Percentiles rank a stretch among this genome's conserved stretches.
Conservation (phyloP, 176 grass and related monocot genomes). For the Eleusine coracana region DNA sequence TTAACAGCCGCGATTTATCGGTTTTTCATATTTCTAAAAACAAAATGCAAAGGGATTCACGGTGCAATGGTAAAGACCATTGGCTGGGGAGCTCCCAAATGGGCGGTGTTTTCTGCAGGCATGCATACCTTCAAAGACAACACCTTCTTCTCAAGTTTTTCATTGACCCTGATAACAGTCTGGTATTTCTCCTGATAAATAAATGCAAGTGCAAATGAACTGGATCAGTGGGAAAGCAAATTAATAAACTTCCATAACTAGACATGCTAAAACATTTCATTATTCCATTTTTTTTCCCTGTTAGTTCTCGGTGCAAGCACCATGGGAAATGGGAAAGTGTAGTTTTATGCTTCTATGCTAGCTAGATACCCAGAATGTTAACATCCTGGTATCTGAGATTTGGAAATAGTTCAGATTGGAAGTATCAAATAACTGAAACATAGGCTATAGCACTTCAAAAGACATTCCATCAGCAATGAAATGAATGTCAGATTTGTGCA, state of each 20-base stretch:
- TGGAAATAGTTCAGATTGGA: not conserved
- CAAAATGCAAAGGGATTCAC: no score
- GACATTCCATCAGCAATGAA: not conserved
- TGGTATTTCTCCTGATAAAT: conserved; percentile 51
- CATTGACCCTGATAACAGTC: conserved; percentile 41
- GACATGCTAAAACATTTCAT: conserved; percentile 2
- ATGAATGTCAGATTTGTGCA: conserved; percentile 12
- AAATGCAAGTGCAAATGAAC: not conserved
- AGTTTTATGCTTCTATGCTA: conserved; percentile 8
- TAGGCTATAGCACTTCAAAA: conserved; percentile 7
- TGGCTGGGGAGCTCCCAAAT: no score
- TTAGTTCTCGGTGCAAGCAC: not conserved
- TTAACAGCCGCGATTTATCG: not conserved
- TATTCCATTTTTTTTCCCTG: not conserved
- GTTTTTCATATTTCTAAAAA: not conserved
- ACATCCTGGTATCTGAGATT: not conserved
- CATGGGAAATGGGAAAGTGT: not conserved
- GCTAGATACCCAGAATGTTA: not conserved
- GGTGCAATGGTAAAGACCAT: no score
- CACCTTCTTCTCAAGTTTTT: conserved; percentile 54
- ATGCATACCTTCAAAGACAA: conserved; percentile 44
- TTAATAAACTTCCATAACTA: not conserved
- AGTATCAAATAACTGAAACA: conserved; percentile 30
- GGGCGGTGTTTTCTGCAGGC: not conserved
- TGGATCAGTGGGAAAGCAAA: conserved; percentile 11